These are phyloP conservation scores for Pugionium dolabratum DNA, from an alignment of 345 rosid genomes.

Conservation along the genomic window DNA sequence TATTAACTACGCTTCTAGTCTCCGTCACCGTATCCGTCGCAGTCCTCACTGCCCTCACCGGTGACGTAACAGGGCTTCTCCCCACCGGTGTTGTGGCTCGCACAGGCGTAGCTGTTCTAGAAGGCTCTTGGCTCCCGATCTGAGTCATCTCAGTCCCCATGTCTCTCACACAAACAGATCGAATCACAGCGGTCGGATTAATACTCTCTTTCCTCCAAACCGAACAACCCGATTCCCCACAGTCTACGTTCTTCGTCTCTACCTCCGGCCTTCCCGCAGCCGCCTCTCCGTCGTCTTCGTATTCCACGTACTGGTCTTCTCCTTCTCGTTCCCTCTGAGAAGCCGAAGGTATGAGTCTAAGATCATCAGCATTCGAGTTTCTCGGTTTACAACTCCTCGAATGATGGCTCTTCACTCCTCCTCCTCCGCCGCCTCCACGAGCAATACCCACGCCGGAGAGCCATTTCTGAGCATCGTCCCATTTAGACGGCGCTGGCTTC, in stretches of 20 bases:
- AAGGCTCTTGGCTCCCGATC: slow-evolving; percentile 87
- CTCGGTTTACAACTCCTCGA: slow-evolving; percentile 56
- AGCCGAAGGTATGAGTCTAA: slow-evolving; percentile 80
- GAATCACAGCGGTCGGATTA: slow-evolving; percentile 47
- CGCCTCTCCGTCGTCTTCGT: slow-evolving; percentile 42
- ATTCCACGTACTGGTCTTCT: slow-evolving; percentile 53
- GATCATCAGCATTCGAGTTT: slow-evolving; percentile 89
- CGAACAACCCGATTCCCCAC: slow-evolving; percentile 48
- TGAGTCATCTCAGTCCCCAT: slow-evolving; percentile 99
- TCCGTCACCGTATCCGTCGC: slow-evolving; percentile 14
- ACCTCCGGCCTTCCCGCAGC: slow-evolving; percentile 42
- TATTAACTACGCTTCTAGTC: slow-evolving; percentile 24
- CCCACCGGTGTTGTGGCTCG: slow-evolving; percentile 74
- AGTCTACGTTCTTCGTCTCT: slow-evolving; percentile 79
- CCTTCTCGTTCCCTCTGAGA: slow-evolving; percentile 68
- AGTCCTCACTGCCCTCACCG: slow-evolving; percentile 50
- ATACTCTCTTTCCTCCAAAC: slow-evolving; percentile 58
- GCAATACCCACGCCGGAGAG: slow-evolving; percentile 66
- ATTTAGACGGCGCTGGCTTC: slow-evolving; percentile 89
- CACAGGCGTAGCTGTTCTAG: slow-evolving; percentile 80
- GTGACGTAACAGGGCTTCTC: slow-evolving; percentile 80
- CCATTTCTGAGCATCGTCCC: slow-evolving; percentile 99
- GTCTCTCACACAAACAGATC: slow-evolving; percentile 83
- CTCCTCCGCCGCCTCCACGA: slow-evolving; percentile 49
- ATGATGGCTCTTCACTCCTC: slow-evolving; percentile 37